Evolutionary conservation across 352 stramenopile genomes (phyloP).

Genomic region (Pythium graminicola): DNA sequence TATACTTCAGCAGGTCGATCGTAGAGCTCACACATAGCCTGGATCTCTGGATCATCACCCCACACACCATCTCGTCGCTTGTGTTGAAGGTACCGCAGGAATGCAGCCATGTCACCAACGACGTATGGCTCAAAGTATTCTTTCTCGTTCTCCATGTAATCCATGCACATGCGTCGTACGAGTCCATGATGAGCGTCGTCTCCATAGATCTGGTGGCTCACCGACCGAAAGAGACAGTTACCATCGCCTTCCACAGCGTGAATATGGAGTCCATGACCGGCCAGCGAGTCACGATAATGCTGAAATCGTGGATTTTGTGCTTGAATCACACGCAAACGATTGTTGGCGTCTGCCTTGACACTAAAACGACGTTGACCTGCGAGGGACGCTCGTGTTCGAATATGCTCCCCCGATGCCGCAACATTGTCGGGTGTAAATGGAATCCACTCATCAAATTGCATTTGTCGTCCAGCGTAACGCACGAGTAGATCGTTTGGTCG

Average conservation of each 20-base stretch:
- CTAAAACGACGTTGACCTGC: conserved; percentile 37
- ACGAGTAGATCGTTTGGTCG: conserved; percentile 45
- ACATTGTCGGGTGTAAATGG: conserved; percentile 49
- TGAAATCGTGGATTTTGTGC: conserved; percentile 65
- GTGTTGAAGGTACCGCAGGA: conserved; percentile 85
- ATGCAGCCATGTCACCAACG: conserved; percentile 81
- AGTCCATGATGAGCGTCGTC: conserved; percentile 86
- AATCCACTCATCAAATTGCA: conserved; percentile 71
- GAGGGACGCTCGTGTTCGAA: conserved; percentile 21
- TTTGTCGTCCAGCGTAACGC: conserved; percentile 54
- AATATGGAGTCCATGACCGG: conserved; percentile 37
- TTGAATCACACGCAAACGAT: conserved; percentile 54
- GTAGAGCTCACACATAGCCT: conserved; percentile 94
- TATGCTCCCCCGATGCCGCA: conserved; percentile 53
- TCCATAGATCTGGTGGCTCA: conserved; percentile 96
- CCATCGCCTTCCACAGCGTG: conserved; percentile 89
- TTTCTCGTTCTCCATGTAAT: conserved; percentile 94
- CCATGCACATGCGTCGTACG: conserved; percentile 87
- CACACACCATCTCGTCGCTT: conserved; percentile 90
- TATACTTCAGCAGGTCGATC: conserved; percentile 88
- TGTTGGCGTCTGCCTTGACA: conserved; percentile 27
- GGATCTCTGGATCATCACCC: conserved; percentile 95
- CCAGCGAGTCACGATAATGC: conserved; percentile 59
- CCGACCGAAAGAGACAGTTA: conserved; percentile 97
- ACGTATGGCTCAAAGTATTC: conserved; percentile 92